These are phyloP conservation scores for Stropharia rugosoannulata DNA, from an alignment of 768 basidiomycete species.

Conservation along the genomic window DNA sequence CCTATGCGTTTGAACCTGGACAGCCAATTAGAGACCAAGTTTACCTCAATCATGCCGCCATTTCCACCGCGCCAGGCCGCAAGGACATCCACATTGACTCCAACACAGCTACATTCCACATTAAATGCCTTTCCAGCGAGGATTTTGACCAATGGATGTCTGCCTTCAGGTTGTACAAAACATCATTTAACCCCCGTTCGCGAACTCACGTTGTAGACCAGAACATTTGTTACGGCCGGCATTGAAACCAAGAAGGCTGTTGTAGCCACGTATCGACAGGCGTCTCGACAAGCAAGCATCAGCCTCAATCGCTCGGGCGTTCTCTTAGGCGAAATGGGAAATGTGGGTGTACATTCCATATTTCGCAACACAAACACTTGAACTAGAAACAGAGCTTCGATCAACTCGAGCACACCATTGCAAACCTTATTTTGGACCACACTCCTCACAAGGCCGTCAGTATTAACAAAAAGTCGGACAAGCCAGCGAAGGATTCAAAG, in stretches of 20 bases:
- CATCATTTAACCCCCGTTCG: neutral
- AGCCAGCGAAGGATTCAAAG: conserved; percentile 44
- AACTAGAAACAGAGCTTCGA: conserved; percentile 45
- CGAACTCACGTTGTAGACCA: conserved; percentile 29
- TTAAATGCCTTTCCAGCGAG: conserved; percentile 68
- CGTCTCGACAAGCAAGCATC: conserved; percentile 40
- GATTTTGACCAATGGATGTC: conserved; percentile 78
- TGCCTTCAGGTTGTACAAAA: conserved; percentile 58
- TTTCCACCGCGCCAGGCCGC: conserved; percentile 69
- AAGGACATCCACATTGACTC: conserved; percentile 84
- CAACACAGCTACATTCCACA: conserved; percentile 74
- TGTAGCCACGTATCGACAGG: conserved; percentile 39
- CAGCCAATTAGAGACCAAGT: conserved; percentile 73
- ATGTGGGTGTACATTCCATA: conserved; percentile 37
- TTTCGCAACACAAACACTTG: neutral
- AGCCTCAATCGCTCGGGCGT: conserved; percentile 47
- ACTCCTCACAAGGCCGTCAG: conserved; percentile 33
- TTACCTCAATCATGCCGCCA: conserved; percentile 66
- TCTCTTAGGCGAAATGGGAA: conserved; percentile 66
- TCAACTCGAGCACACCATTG: conserved; percentile 56
- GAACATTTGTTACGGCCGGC: conserved; percentile 61
- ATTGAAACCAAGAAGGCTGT: conserved; percentile 43
- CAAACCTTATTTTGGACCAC: conserved; percentile 39
- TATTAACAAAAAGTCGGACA: conserved; percentile 47
- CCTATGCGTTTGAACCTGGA: conserved; percentile 73